phyloP scores from a whole-genome alignment of 305 asterid species.

The Fraxinus sp. region DNA sequence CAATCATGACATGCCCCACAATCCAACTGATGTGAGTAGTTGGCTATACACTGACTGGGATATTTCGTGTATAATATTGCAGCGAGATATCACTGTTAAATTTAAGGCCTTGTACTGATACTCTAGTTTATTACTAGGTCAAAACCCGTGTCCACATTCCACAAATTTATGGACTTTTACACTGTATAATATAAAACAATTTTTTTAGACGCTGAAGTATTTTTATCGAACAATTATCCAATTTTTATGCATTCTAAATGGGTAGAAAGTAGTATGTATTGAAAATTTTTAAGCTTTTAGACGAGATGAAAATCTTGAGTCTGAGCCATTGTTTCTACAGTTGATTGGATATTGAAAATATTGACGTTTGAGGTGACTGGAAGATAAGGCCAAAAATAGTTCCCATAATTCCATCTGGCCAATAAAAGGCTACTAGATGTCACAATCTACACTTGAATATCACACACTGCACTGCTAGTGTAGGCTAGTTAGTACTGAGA shows the following conservation, averaged over 20 bases:
- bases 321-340: background rate
- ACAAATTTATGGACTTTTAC: background rate
- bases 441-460: slow-evolving; percentile 44
- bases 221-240: background rate
- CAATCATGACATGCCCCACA: slow-evolving; percentile 19
- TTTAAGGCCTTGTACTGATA: background rate
- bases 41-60: background rate
- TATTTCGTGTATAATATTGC: slow-evolving; percentile 9
- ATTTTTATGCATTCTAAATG: background rate
- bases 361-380: slow-evolving; percentile 41
- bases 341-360: slow-evolving; percentile 22
- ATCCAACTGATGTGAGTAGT: background rate
- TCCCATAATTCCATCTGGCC: slow-evolving; percentile 45
- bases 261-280: background rate
- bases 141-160: background rate
- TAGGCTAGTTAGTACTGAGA: background rate
- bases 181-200: background rate
- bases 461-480: slow-evolving; percentile 30
- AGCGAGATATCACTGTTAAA: slow-evolving; percentile 17
- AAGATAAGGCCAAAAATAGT: slow-evolving; percentile 53
- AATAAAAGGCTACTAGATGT: slow-evolving; percentile 35
- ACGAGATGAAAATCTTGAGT: background rate
- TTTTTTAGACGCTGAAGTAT: background rate
- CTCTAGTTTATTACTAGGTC: background rate
- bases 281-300: background rate